These are phyloP conservation scores for Ceriops tagal DNA, from an alignment of 345 rosid genomes.

Conservation along the genomic window DNA sequence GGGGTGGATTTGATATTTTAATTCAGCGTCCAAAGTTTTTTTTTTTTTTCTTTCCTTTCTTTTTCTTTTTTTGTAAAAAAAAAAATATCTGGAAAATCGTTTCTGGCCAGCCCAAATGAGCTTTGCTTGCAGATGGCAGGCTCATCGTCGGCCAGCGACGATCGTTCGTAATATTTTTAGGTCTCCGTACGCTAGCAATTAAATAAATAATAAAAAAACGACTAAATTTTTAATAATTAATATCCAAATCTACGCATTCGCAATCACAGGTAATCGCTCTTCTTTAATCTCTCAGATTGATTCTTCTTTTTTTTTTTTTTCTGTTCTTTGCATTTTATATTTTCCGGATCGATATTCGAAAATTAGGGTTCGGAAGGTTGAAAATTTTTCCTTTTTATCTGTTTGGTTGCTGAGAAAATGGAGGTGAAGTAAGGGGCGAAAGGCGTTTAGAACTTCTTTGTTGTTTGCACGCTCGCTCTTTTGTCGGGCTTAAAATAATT, in stretches of 20 bases:
- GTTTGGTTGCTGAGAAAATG: neutral
- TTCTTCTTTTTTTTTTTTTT: neutral
- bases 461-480: neutral
- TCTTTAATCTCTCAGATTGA: neutral
- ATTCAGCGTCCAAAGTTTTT: neutral
- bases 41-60: no score
- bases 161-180: neutral
- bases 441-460: neutral
- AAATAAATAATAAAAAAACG: neutral
- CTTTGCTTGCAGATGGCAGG: slow-evolving; percentile 21
- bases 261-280: slow-evolving; percentile 16
- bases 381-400: neutral
- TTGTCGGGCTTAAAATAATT: no score
- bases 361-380: slow-evolving; percentile 5
- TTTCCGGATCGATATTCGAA: neutral
- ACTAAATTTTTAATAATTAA: no score
- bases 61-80: no score
- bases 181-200: neutral
- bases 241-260: slow-evolving; percentile 2
- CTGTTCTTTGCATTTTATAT: neutral
- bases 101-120: slow-evolving; percentile 28
- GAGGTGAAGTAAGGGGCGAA: neutral
- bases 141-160: slow-evolving; percentile 35
- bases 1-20: slow-evolving; percentile 12
- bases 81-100: neutral